These are phyloP conservation scores for Saccharomyces hybrid DNA, from an alignment of 1,139 yeast species.

Conservation along the genomic window DNA sequence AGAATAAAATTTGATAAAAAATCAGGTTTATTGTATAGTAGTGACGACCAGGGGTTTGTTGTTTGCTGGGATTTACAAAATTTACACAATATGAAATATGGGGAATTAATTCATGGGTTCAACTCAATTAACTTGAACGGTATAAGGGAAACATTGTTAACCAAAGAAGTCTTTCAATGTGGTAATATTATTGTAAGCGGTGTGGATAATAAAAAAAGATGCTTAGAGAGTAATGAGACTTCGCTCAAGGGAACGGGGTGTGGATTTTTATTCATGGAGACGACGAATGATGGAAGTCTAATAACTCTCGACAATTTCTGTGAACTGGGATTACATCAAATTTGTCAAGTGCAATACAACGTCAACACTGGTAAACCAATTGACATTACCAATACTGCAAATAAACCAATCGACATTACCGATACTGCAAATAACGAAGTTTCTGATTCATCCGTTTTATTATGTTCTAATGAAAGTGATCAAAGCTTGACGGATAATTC, in stretches of 20 bases:
- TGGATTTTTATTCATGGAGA: not conserved
- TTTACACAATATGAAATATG: conserved; percentile 12
- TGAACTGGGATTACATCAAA: conserved; percentile 25
- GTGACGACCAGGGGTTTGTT: conserved; percentile 24
- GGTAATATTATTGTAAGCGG: conserved; percentile 19
- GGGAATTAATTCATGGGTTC: conserved; percentile 21
- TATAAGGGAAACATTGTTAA: conserved; percentile 5
- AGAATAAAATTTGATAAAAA: conserved; percentile 13
- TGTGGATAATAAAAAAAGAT: not conserved
- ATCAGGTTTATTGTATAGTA: conserved; percentile 16
- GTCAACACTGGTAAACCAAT: not conserved
- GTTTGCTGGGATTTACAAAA: conserved; percentile 23
- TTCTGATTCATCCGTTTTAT: conserved; percentile 2
- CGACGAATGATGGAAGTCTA: not conserved
- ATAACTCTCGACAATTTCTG: not conserved
- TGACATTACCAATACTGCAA: not conserved
- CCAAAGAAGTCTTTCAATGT: conserved; percentile 15
- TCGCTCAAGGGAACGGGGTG: not conserved
- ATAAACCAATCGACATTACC: not conserved
- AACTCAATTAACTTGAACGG: conserved; percentile 12
- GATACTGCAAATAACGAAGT: not conserved
- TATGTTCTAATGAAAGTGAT: conserved; percentile 1
- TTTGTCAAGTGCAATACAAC: not conserved
- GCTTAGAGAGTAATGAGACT: not conserved
- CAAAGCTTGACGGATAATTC: not conserved